Percentiles rank a stretch among this genome's conserved stretches.
Evolutionary conservation across 2,329 filamentous ascomycete genomes (phyloP).

Genomic region (Myriosclerotinia curreyana): DNA sequence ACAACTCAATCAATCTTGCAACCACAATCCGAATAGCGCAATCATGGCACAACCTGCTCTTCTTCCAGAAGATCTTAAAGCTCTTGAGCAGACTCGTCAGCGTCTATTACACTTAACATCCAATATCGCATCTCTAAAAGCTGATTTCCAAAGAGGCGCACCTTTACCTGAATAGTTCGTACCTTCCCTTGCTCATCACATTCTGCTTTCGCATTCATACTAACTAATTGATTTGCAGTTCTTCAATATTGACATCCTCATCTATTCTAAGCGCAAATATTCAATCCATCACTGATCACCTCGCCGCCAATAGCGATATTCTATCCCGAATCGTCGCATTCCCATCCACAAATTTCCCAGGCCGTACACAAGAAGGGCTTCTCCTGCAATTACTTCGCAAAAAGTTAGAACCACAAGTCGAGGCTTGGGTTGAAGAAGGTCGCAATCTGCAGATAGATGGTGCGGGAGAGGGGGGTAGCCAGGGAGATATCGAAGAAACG

Average conservation of each 20-base stretch:
- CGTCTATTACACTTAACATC: conserved; percentile 66
- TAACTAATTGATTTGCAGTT: conserved; percentile 46
- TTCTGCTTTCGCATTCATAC: conserved; percentile 1
- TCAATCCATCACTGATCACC: conserved; percentile 60
- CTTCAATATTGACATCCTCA: conserved; percentile 68
- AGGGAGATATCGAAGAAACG: conserved; percentile 54
- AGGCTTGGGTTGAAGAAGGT: conserved; percentile 67
- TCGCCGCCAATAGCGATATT: conserved; percentile 63
- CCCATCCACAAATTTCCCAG: conserved; percentile 72
- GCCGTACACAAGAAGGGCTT: conserved; percentile 62
- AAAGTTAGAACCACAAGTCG: conserved; percentile 75
- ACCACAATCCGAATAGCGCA: not conserved
- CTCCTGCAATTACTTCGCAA: conserved; percentile 73
- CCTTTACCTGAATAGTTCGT: conserved; percentile 65
- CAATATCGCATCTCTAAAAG: conserved; percentile 62
- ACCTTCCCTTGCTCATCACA: not conserved
- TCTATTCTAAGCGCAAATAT: conserved; percentile 71
- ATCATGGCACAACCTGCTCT: conserved; percentile 32
- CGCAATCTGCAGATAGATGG: conserved; percentile 44
- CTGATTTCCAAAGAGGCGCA: conserved; percentile 58
- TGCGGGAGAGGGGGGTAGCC: conserved; percentile 34
- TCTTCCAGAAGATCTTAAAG: conserved; percentile 56
- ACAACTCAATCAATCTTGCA: not conserved
- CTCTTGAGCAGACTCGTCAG: conserved; percentile 67
- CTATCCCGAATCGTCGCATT: conserved; percentile 70